Evolutionary conservation across 225 moss, liverwort and hornwort genomes (phyloP).

Genomic region (Takakia lepidozioides): DNA sequence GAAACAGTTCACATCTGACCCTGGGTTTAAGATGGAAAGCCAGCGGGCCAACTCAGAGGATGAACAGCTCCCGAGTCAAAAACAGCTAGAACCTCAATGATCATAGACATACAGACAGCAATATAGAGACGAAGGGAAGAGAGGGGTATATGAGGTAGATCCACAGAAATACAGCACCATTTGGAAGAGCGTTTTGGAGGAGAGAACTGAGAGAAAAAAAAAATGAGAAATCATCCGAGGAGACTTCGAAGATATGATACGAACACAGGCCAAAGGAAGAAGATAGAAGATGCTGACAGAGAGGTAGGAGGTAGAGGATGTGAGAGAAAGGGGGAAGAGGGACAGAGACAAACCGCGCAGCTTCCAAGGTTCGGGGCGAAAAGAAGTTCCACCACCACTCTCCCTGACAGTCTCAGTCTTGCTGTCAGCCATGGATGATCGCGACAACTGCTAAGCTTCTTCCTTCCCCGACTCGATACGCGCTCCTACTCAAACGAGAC

Average conservation of each 20-base stretch:
- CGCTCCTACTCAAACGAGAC: too few relatives aligned
- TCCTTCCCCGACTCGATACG: too few relatives aligned
- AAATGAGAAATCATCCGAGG: background rate
- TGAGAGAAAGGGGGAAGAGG: background rate
- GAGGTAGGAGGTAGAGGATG: background rate
- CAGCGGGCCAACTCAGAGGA: too few relatives aligned
- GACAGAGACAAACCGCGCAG: slow-evolving; percentile 33
- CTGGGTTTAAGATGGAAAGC: too few relatives aligned
- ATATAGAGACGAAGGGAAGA: too few relatives aligned
- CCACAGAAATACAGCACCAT: background rate
- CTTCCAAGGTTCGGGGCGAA: slow-evolving; percentile 47
- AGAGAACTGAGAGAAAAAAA: background rate
- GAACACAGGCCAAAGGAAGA: background rate
- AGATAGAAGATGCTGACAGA: background rate
- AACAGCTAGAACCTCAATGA: too few relatives aligned
- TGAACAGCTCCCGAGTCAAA: too few relatives aligned
- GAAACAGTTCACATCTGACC: too few relatives aligned
- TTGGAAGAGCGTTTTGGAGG: background rate
- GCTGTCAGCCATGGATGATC: too few relatives aligned
- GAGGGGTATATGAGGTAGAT: too few relatives aligned
- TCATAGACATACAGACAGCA: too few relatives aligned
- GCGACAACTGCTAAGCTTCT: too few relatives aligned
- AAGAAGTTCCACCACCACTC: slow-evolving; percentile 27
- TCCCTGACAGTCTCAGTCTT: slow-evolving; percentile 38
- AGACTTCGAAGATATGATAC: background rate